Evolutionary conservation across 768 basidiomycete genomes (phyloP), one percentile per base, ranked within the genome.

Genomic region (Auricularia cornea): DNA sequence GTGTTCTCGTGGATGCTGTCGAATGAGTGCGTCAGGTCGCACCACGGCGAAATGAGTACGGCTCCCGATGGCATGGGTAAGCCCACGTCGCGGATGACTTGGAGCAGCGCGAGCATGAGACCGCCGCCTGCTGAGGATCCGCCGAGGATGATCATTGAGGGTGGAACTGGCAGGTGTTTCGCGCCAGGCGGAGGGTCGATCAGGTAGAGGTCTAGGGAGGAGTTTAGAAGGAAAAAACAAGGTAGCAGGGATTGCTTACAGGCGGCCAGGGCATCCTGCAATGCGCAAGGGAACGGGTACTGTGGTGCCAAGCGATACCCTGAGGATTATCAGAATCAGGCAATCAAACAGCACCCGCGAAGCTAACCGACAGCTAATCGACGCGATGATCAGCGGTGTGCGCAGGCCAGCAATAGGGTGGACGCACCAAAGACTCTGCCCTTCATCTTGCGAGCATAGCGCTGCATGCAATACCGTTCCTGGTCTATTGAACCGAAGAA

Each of bases 71-170:
- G 96, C 54, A 83, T 66, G 4, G 94, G 94, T 28, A 95, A 77
- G 2, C 84, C 87, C 0, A 82, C 76, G 73, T 99, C 97, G 18
- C 97, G 89, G 57, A 99, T 83, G 11, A 31, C 30, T 31, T 57
- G 92, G 3, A 99, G 80, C 31, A 97, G 78, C 3, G 94, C 88
- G 59, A 98, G 76, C 1, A 85, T 82, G 14, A 98, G 77, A 0
- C 93, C 94, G 8, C 94, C 97, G 5, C 97, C 97, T 0, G 96
- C 95, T 26, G 92, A 94, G 75, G 94, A 94, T 2, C 97, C 97
- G 0, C 87, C 87, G 20, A 98, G 77, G 12, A 98, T 82, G 38
- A 99, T 89, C 67, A 88, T 86, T 0, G 81, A 79, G 0, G 97
- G 94, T 54, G 87, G 81, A 4, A 99, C 86, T 0, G 96, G 84